Base-by-base conservation (phyloP, 805 yeast genomes). In the Myxozyma kluyveri region DNA sequence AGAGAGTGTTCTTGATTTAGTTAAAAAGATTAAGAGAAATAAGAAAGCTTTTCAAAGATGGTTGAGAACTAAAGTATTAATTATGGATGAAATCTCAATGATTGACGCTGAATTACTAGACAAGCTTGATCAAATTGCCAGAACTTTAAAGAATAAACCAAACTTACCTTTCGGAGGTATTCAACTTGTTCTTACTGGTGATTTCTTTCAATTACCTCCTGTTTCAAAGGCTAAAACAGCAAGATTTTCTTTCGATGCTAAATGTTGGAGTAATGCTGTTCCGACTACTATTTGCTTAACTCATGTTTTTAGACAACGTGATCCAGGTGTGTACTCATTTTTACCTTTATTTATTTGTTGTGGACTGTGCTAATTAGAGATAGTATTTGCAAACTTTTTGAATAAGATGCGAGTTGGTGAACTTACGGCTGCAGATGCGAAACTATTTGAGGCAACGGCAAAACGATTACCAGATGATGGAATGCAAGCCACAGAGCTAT, bases 31-130 rank as follows among this genome's bases (percentile, higher is more conserved):
- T 14, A 72, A 72, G 37, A 74, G 72, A 42, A 80, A 77, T 50
- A 65, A 72, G 41, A 69, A 71, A 17, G 64, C 74, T 1, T 56
- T 65, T 18, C 71, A 71, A 21, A 74, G 82, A 32, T 93, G 98
- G 98, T 74, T 69, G 49, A 69, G 70, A 3, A 75, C 86, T 1
- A 77, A 77, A 60, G 95, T 87, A 0, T 73, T 93, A 24, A 81
- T 93, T 47, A 78, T 93, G 52, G 99, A 93, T 70, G 99, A 93
- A 69, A 78, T 93, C 2, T 90, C 98, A 0, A 93, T 93, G 99
- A 79, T 93, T 51, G 95, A 88, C 63, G 95, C 89, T 0, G 72
- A 64, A 1, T 74, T 91, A 44, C 78, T 93, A 56, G 85, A 84
- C 42, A 88, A 88, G 63, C 72, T 93, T 45, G 86, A 88, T 54